phyloP scores from a whole-genome alignment of 306 rosid species.

The Boehmeria nivea region DNA sequence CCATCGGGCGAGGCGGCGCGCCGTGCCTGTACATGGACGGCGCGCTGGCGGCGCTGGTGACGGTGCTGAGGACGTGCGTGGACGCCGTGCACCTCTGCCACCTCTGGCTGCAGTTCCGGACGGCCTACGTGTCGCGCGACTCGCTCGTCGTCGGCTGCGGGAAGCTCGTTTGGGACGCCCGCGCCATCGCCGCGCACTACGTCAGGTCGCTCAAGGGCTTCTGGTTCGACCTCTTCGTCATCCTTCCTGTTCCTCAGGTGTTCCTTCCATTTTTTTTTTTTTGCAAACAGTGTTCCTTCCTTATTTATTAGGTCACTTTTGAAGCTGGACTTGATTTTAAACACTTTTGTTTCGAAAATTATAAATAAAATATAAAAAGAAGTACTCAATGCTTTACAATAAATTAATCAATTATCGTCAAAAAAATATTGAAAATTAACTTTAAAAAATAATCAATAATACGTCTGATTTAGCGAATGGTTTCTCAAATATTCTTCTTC shows the following conservation, averaged over 20 bases:
- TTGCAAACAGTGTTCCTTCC: no score
- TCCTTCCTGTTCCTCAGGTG: slow-evolving; percentile 91
- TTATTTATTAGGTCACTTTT: no score
- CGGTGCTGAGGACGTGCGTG: slow-evolving; percentile 57
- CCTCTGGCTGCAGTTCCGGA: slow-evolving; percentile 77
- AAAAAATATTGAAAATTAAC: no score
- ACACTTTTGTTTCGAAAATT: no score
- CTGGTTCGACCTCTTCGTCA: slow-evolving; percentile 92
- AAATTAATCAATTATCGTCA: no score
- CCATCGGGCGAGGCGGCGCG: slow-evolving; percentile 72
- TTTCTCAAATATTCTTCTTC: no score
- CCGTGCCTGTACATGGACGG: slow-evolving; percentile 98
- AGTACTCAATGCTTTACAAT: no score
- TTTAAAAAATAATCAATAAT: no score
- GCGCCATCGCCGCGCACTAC: slow-evolving; percentile 71
- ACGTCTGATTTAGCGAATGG: no score
- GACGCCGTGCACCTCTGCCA: slow-evolving; percentile 74
- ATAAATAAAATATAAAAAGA: no score
- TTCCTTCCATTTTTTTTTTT: no score
- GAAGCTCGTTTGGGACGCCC: slow-evolving; percentile 93
- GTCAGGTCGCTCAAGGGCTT: slow-evolving; percentile 66
- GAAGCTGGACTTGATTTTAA: no score
- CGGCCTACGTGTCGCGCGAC: slow-evolving; percentile 84
- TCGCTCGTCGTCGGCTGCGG: slow-evolving; percentile 93
- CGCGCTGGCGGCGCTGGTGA: slow-evolving; percentile 59